These are phyloP conservation scores for Candida nitratophila DNA, from an alignment of 805 yeast genomes.

Conservation along the genomic window DNA sequence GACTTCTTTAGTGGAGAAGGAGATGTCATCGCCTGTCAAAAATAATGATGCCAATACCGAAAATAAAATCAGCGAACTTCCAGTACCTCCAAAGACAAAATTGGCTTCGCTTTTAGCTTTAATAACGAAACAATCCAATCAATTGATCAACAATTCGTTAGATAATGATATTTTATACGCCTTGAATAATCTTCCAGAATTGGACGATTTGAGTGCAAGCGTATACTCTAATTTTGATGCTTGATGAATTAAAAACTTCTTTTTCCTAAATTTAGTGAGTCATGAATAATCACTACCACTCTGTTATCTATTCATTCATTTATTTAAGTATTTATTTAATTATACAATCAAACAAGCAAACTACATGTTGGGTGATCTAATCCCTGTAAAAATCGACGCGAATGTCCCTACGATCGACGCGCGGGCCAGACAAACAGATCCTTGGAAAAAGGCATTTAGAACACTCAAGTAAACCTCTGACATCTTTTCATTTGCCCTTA, in stretches of 20 bases:
- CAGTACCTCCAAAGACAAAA: conserved; percentile 27
- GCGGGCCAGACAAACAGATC: too few relatives aligned
- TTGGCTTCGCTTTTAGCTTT: conserved; percentile 69
- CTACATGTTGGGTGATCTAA: too few relatives aligned
- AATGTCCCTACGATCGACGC: neutral
- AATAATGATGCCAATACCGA: neutral
- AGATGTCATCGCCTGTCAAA: conserved; percentile 7
- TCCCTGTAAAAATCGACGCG: neutral
- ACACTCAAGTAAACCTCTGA: too few relatives aligned
- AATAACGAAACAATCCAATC: conserved; percentile 54
- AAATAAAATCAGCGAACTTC: neutral
- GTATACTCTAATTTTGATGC: conserved; percentile 71
- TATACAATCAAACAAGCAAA: neutral
- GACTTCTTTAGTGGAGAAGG: conserved; percentile 6
- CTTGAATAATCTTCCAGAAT: conserved; percentile 48
- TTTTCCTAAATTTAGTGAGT: too few relatives aligned
- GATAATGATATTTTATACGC: conserved; percentile 25
- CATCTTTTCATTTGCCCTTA: too few relatives aligned
- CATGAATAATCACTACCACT: too few relatives aligned
- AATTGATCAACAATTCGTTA: conserved; percentile 21
- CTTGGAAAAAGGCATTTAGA: too few relatives aligned
- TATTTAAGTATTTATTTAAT: neutral
- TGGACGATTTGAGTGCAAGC: conserved; percentile 85
- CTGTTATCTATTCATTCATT: too few relatives aligned
- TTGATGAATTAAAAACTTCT: neutral